Conservation (phyloP, 306 rosid species). For the Biancaea sappan region DNA sequence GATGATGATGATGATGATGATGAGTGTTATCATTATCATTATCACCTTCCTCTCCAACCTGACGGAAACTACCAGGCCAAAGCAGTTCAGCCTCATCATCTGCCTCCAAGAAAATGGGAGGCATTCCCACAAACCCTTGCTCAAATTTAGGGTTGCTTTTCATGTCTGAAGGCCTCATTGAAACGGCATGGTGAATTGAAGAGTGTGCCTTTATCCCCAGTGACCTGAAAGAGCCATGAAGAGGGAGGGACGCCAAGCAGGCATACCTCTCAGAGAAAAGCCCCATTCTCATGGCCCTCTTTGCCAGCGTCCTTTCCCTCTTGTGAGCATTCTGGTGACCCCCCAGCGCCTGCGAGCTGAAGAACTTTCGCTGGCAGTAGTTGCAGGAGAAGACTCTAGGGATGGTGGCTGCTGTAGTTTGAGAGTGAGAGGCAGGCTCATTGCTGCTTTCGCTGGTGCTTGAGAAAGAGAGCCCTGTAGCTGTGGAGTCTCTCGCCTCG, state of each 20-base stretch:
- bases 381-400: constrained; percentile 81
- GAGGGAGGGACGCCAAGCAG: constrained; percentile 72
- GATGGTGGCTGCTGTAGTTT: constrained; percentile 42
- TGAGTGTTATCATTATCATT: neutral
- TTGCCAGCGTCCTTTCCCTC: constrained; percentile 81
- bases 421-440: constrained; percentile 59
- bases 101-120: constrained; percentile 70
- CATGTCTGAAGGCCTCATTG: constrained; percentile 53
- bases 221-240: constrained; percentile 74
- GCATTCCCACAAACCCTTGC: constrained; percentile 52
- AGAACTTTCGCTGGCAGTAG: constrained; percentile 87
- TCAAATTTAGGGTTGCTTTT: constrained; percentile 58
- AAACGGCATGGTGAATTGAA: constrained; percentile 61
- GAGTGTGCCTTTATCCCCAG: constrained; percentile 89
- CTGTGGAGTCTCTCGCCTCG: constrained; percentile 40
- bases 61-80: constrained; percentile 95
- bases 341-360: constrained; percentile 94
- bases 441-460: constrained; percentile 91
- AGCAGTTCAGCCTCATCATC: constrained; percentile 68
- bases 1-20: constrained; percentile 48
- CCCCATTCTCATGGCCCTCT: constrained; percentile 85
- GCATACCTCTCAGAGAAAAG: constrained; percentile 71
- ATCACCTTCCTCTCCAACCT: constrained; percentile 41
- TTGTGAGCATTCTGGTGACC: constrained; percentile 97
- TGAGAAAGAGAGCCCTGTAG: constrained; percentile 70